Percentiles rank a stretch among this genome's conserved stretches.
Evolutionary conservation across 2,329 filamentous ascomycete species (phyloP).

Genomic region (Fusarium buharicum): DNA sequence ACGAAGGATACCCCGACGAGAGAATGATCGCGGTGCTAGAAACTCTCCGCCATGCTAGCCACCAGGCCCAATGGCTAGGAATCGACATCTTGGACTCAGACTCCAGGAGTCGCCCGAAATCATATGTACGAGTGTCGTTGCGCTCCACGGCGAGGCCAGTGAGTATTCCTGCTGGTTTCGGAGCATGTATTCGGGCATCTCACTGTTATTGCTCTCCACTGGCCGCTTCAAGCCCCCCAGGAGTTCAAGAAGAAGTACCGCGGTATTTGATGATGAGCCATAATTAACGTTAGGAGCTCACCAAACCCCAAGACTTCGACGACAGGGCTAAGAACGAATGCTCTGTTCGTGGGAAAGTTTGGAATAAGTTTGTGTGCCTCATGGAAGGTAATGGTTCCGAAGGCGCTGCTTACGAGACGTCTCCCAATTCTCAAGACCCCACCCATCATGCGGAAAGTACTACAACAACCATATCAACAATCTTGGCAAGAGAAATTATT

Average conservation of each 20-base stretch:
- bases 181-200: constrained; percentile 43
- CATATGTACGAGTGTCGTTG: too few species aligned
- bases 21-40: constrained; percentile 64
- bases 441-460: constrained; percentile 30
- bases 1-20: constrained; percentile 67
- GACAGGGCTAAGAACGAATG: too few species aligned
- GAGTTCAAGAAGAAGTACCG: constrained; percentile 66
- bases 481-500: constrained; percentile 24
- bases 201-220: constrained; percentile 69
- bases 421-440: constrained; percentile 40
- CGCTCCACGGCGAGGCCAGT: constrained; percentile 31
- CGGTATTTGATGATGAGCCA: constrained; percentile 69
- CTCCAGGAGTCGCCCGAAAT: too few species aligned
- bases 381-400: constrained; percentile 72
- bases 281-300: constrained; percentile 54
- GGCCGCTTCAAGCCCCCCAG: constrained; percentile 68
- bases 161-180: constrained; percentile 41
- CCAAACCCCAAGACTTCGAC: too few species aligned
- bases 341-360: too few species aligned
- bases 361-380: constrained; percentile 71
- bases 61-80: too few species aligned
- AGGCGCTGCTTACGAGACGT: constrained; percentile 57
- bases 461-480: constrained; percentile 33
- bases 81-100: constrained; percentile 23
- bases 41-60: constrained; percentile 50